Evolutionary conservation across 2,329 filamentous ascomycete species (phyloP), one percentile per base, ranked within the genome.

Genomic region (Metarhizium humberi): DNA sequence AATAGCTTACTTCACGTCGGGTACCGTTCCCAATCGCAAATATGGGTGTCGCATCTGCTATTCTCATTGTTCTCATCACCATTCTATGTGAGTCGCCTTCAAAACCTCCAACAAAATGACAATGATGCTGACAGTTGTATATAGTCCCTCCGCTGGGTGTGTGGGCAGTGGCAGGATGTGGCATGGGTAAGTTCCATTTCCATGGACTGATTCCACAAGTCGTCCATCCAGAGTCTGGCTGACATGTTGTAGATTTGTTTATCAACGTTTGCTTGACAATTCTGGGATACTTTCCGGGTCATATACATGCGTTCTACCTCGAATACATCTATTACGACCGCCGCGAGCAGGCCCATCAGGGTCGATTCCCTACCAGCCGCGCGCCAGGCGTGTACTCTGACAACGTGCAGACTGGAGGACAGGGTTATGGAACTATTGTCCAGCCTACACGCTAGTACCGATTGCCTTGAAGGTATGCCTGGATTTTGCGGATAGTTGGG

Each of bases 301-400:
- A 90, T 61, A 80, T 92, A 46, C 85, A 91, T 67, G 88, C 88
- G 47, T 91, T 92, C 69, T 94, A 92, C 68, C 62, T 90, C 58
- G 84, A 91, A 71, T 95, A 91, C 68, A 77, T 95, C 59, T 95
- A 92, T 74, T 92, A 86, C 69, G 82, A 89, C 64, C 86, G 86
- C 43, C 79, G 78, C 53, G 84, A 89, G 62, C 80, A 85, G 66
- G 77, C 78, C 2, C 72, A 76, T 49, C 73, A 79, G 38, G 87
- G 87, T 5, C 74, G 76, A 11, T 76, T 77, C 57, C 73, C 78
- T 20, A 73, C 75, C 4, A 65, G 71, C 8, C 78, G 76, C 2
- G 86, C 86, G 1, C 83, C 87, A 0, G 86, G 86, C 32, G 80
- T 92, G 18, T 92, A 86, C 68, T 88, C 83, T 62, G 79, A 87